Evolutionary conservation across 805 yeast species (phyloP), one percentile per base, ranked within the genome.

Genomic region (Priceomyces castillae): DNA sequence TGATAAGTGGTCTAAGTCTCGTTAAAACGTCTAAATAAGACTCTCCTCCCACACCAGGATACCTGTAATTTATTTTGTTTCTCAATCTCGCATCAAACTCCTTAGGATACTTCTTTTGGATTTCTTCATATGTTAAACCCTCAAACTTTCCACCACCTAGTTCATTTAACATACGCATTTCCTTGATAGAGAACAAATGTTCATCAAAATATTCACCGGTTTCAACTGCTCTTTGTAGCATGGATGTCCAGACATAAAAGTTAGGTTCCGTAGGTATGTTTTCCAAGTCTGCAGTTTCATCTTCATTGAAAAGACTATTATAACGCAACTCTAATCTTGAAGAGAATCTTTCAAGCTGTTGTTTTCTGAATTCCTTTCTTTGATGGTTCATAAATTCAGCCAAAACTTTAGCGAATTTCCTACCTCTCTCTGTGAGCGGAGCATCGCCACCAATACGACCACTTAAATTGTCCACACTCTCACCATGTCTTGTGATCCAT

Each of bases 31-130:
- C 98, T 52, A 92, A 67, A 54, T 92, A 92, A 0, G 96, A 86
- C 64, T 92, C 99, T 14, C 99, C 99, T 6, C 98, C 97, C 39
- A 89, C 86, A 3, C 99, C 99, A 1, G 98, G 99, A 59, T 92
- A 92, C 47, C 99, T 73, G 64, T 92, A 92, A 14, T 84, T 73
- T 53, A 92, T 73, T 64, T 92, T 92, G 63, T 89, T 85, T 34
- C 74, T 71, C 52, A 88, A 65, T 46, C 98, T 77, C 14, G 89
- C 77, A 34, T 77, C 79, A 58, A 84, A 92, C 61, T 92, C 98
- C 30, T 77, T 77, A 0, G 97, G 96, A 55, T 74, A 79, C 48
- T 71, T 67, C 9, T 65, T 67, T 59, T 84, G 86, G 50, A 92
- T 90, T 52, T 92, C 95, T 41, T 81, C 83, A 58, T 94, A 90